phyloP scores from a whole-genome alignment of 441 rosid genomes.

The Dalechampia spathulata region DNA sequence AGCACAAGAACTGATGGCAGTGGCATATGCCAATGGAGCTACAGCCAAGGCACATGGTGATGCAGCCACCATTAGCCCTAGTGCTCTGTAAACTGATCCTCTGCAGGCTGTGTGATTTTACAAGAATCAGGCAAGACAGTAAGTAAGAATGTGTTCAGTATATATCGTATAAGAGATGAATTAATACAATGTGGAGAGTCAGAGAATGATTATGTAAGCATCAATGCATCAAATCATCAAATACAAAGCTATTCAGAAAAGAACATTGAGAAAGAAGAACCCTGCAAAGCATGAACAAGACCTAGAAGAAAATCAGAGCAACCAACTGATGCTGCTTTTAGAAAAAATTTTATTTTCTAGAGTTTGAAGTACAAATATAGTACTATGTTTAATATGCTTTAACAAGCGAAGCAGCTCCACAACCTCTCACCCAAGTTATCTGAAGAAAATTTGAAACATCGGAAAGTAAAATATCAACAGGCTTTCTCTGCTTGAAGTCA shows the following conservation, averaged over 20 bases:
- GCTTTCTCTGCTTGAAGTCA: no score
- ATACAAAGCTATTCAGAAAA: not conserved
- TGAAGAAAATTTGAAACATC: no score
- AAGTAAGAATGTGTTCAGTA: constrained; percentile 1
- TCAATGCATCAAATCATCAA: constrained; percentile 3
- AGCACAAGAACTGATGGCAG: constrained; percentile 93
- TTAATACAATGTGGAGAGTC: not conserved
- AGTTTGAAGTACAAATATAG: no score
- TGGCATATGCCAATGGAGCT: constrained; percentile 96
- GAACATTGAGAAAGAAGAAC: no score
- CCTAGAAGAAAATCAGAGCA: no score
- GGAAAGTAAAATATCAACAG: no score
- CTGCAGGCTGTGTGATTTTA: constrained; percentile 57
- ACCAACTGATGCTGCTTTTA: no score
- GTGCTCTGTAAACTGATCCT: constrained; percentile 91
- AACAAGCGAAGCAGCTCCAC: no score
- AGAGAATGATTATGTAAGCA: not conserved
- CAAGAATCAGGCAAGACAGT: constrained; percentile 9
- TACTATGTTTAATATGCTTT: no score
- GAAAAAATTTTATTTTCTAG: no score
- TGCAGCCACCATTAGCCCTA: constrained; percentile 97
- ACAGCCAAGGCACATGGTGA: constrained; percentile 98
- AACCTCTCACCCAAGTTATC: no score
- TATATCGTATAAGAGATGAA: not conserved
- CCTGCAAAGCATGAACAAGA: no score